Conservation (phyloP, 2,329 filamentous ascomycete genomes). For the Penicillium sp. region DNA sequence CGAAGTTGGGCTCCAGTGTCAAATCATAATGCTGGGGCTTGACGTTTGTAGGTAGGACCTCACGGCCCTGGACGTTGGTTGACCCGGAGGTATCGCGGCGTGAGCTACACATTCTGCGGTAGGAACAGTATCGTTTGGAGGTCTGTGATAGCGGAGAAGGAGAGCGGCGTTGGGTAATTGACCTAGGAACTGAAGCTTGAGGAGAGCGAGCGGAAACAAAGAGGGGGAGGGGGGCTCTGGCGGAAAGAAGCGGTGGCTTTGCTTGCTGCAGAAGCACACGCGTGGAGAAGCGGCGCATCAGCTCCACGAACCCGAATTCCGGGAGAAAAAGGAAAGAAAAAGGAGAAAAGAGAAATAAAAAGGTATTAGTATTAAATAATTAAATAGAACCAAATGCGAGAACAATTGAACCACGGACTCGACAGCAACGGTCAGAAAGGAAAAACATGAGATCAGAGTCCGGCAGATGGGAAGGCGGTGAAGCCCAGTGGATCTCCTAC, state of each 20-base stretch:
- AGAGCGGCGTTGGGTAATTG: slow-evolving; percentile 19
- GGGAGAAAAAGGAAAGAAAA: slow-evolving; percentile 2
- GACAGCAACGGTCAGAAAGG: slow-evolving; percentile 15
- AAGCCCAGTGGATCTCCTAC: background rate
- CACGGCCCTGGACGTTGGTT: slow-evolving; percentile 65
- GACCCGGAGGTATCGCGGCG: slow-evolving; percentile 55
- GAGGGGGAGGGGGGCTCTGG: slow-evolving; percentile 28
- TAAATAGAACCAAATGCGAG: slow-evolving; percentile 17
- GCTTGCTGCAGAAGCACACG: slow-evolving; percentile 35
- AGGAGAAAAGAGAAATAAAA: slow-evolving; percentile 4
- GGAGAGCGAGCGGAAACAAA: slow-evolving; percentile 24
- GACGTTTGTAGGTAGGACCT: slow-evolving; percentile 88
- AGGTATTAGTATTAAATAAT: slow-evolving; percentile 11
- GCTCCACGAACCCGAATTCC: slow-evolving; percentile 14
- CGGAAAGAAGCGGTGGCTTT: slow-evolving; percentile 35
- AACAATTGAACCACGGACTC: slow-evolving; percentile 15
- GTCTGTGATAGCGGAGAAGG: slow-evolving; percentile 31
- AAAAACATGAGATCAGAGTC: slow-evolving; percentile 14
- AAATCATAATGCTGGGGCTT: slow-evolving; percentile 90
- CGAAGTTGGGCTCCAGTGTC: slow-evolving; percentile 85
- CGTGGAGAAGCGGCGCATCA: slow-evolving; percentile 38
- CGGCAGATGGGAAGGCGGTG: slow-evolving; percentile 21
- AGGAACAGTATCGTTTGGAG: slow-evolving; percentile 65
- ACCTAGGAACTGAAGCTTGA: slow-evolving; percentile 20
- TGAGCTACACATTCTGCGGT: slow-evolving; percentile 72